Conservation (phyloP, 345 rosid genomes). For the Eutrema yunnanense region DNA sequence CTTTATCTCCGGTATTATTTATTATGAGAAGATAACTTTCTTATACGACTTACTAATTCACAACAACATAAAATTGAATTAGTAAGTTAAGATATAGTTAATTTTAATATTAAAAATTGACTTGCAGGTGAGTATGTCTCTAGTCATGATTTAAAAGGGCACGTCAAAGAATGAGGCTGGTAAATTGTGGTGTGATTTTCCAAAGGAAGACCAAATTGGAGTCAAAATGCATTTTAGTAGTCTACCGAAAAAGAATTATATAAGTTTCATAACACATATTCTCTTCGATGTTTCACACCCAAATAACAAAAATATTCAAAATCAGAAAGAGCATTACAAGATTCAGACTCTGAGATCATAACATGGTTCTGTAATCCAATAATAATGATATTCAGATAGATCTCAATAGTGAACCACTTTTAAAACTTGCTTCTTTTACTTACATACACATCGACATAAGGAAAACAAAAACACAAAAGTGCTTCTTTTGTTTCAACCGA, state of each 20-base stretch:
- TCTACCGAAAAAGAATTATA: no score
- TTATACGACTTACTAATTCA: background rate
- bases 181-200: slow-evolving; percentile 6
- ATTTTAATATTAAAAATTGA: slow-evolving; percentile 1
- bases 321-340: background rate
- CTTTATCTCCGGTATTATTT: background rate
- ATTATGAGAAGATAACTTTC: background rate
- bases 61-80: background rate
- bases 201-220: background rate
- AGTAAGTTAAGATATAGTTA: background rate
- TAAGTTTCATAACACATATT: no score
- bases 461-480: background rate
- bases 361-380: background rate
- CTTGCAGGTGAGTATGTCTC: background rate
- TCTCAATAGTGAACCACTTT: background rate
- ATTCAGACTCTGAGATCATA: background rate
- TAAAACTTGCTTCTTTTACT: background rate
- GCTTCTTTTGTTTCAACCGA: background rate
- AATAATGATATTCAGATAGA: background rate
- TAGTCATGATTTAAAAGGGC: background rate
- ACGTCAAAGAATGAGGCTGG: slow-evolving; percentile 7
- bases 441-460: background rate
- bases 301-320: background rate
- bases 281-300: background rate
- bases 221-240: background rate